Evolutionary conservation across 352 stramenopile species (phyloP), one percentile per base, ranked within the genome.

Genomic region (Phytophthora chlamydospora): DNA sequence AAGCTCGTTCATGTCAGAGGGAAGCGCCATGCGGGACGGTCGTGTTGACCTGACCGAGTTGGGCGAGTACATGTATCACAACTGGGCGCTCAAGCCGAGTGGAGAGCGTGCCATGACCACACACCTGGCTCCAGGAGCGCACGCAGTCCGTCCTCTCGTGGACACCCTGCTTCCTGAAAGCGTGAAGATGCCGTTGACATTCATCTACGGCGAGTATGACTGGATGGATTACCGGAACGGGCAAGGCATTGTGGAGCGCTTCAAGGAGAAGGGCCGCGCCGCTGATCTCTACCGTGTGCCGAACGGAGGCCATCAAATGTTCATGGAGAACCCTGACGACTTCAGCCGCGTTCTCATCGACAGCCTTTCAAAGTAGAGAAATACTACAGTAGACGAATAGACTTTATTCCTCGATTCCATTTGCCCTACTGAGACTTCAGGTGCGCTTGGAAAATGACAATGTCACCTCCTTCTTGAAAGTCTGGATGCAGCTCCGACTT

Each of bases 201-300:
- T 95, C 55, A 85, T 95, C 42, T 93, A 93, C 56, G 83, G 85
- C 38, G 78, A 91, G 24, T 83, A 74, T 29, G 86, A 95, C 68
- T 95, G 86, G 86, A 95, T 95, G 86, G 84, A 95, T 68, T 91
- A 88, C 53, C 73, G 71, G 35, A 80, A 89, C 47, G 82, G 83
- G 16, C 56, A 77, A 41, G 60, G 75, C 12, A 77, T 95, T n/a
- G 78, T 93, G 11, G 66, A 91, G 17, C 59, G 59, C 4, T 84
- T 93, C n/a, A 62, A 69, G 19, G 41, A 66, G 6, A 58, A 68
- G 0, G 66, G 52, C 10, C 71, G 68, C 16, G 45, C 57, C 9
- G 75, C 83, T 29, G 63, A 76, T 39, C 66, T 95, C n/a, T 73
- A 85, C 40, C 72, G 78, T 50, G 77, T 95, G 33, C 78, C 80